Evolutionary conservation across 1,284 basidiomycete genomes (phyloP), one percentile per base, ranked within the genome.

Genomic region (Exobasidium rhododendri): DNA sequence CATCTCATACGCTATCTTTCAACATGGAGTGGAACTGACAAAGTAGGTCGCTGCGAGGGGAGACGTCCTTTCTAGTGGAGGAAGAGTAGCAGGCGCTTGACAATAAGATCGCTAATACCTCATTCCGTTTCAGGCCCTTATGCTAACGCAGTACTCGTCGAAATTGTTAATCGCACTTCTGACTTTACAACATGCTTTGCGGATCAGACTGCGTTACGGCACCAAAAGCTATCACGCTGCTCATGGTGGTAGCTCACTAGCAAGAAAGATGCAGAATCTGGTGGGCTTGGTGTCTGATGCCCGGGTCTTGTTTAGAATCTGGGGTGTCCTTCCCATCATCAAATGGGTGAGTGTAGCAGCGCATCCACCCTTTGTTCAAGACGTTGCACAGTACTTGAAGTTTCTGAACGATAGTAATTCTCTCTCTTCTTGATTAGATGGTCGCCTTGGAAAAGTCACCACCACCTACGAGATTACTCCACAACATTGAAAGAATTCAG

Each of bases 21-120:
- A 20, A 75, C 77, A 17, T 79, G 77, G 77, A 71, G 65, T 30
- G 77, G 77, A 13, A 73, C 74, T 3, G 77, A 79, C 61, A 79
- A 79, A 65, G 69, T 68, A 24, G 24, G n/a, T n/a, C n/a, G n/a
- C n/a, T n/a, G n/a, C n/a, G n/a, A n/a, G n/a, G n/a, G n/a, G n/a
- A n/a, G n/a, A n/a, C n/a, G n/a, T n/a, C n/a, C n/a, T n/a, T n/a
- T n/a, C n/a, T n/a, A n/a, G n/a, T n/a, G n/a, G n/a, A n/a, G n/a
- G n/a, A n/a, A n/a, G n/a, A n/a, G n/a, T n/a, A n/a, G n/a, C n/a
- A n/a, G n/a, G n/a, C n/a, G 63, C 30, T 11, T 4, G 22, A 2
- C 22, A 17, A 30, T 40, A 24, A 11, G 29, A 10, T 29, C n/a
- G n/a, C n/a, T n/a, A n/a, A n/a, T n/a, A n/a, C n/a, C n/a, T n/a